These are phyloP conservation scores for Astrothelium subdiscretum DNA, from an alignment of 495 filamentous ascomycete species.

Conservation along the genomic window DNA sequence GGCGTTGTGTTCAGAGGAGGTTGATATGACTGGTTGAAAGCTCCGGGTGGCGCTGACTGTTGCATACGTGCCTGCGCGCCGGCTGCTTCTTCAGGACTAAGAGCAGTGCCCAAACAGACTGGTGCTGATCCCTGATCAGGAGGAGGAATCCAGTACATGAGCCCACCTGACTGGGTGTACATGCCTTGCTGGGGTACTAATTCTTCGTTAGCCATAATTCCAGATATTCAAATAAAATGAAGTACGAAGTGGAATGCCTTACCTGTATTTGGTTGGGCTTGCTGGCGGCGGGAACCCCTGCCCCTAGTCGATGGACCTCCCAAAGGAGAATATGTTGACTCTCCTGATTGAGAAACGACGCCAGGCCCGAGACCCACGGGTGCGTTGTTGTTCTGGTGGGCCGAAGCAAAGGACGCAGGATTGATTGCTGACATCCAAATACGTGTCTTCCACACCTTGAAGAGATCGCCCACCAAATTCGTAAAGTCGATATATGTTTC, in stretches of 20 bases:
- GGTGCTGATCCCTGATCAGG: not conserved
- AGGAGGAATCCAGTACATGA: conserved; percentile 1
- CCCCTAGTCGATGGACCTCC: not conserved
- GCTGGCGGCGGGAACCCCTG: not conserved
- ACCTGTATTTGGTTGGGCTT: not conserved
- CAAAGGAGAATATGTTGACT: not conserved
- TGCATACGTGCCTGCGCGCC: not conserved
- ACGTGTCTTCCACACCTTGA: conserved; percentile 96
- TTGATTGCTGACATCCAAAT: conserved; percentile 99
- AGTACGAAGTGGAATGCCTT: not conserved
- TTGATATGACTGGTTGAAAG: not conserved
- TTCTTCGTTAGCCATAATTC: not conserved
- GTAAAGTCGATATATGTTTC: conserved; percentile 99
- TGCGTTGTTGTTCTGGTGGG: conserved; percentile 12
- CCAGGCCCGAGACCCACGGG: conserved; percentile 17
- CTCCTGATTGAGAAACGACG: conserved; percentile 6
- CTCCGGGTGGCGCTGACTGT: not conserved
- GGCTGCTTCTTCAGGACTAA: not conserved
- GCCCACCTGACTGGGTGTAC: not conserved
- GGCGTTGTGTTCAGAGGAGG: not conserved
- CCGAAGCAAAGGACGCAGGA: conserved; percentile 86
- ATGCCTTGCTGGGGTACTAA: not conserved
- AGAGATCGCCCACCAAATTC: conserved; percentile 87
- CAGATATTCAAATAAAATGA: not conserved
- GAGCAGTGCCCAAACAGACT: not conserved